Base-by-base conservation (phyloP, 2,329 filamentous ascomycete species). In the Hymenoscyphus infarciens region DNA sequence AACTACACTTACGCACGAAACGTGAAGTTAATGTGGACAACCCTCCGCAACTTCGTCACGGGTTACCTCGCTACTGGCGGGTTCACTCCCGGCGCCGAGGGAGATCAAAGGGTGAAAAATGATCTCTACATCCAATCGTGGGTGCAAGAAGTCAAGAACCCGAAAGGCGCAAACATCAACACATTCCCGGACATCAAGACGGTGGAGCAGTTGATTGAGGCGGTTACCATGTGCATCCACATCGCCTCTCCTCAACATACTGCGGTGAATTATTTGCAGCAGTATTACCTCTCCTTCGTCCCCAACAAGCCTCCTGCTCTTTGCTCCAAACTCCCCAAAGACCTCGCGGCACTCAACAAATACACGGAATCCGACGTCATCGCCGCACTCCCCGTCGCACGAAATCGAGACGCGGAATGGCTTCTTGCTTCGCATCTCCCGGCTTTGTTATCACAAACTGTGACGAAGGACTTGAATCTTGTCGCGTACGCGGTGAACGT, bases 161-260 rank as follows among this genome's bases (percentile, higher is more conserved):
- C 75, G 49, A 74, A 69, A 2, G 72, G 73, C 10, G 80, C 72
- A 5, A 72, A 73, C 56, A 75, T 82, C 66, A 70, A 73, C 42
- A 74, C 72, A 0, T 82, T 82, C 70, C 79, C 80, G 0, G 70
- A 66, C 1, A 76, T 82, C 64, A 71, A 69, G 31, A 78, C 78
- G 0, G 57, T 81, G 13, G 75, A 78, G 13, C 69, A 75, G 22
- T 73, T 83, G 0, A 70, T 75, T 45, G 78, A 82, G 66, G 78
- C 76, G 3, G 70, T 81, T 29, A 81, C 78, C 25, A 82, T 83
- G 80, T 80, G 78, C 71, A 82, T 82, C 63, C 80, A 82, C 70
- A 78, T 81, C 56, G 81, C 81, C 5, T 75, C 79, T 1, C 79
- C 81, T 0, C 79, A 79, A 64, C 80, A 83, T 70, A 81, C 75